Conservation (phyloP, 2,329 filamentous ascomycete species). For the Colletotrichum sansevieriae region DNA sequence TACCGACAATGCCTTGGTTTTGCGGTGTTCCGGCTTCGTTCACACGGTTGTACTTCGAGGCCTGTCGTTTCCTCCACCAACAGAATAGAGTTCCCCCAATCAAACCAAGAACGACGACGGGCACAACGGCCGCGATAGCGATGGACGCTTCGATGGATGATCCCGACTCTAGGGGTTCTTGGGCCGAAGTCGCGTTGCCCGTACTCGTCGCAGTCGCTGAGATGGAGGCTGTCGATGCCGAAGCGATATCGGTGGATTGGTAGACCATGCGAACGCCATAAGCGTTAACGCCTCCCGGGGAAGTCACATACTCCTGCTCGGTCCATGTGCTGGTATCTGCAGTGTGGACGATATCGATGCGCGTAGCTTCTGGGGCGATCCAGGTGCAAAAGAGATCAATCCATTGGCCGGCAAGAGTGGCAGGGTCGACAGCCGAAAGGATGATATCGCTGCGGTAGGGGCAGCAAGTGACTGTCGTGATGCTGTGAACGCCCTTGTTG, state of each 20-base stretch:
- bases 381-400: slow-evolving; percentile 44
- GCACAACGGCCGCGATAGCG: slow-evolving; percentile 24
- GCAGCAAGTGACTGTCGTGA: slow-evolving; percentile 47
- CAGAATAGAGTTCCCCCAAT: slow-evolving; percentile 20
- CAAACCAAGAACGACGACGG: slow-evolving; percentile 13
- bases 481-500: slow-evolving; percentile 42
- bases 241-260: slow-evolving; percentile 42
- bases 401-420: slow-evolving; percentile 40
- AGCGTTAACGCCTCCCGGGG: slow-evolving; percentile 43
- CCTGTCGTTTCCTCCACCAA: slow-evolving; percentile 35
- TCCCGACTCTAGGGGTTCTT: not conserved
- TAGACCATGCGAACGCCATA: slow-evolving; percentile 46
- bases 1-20: not conserved
- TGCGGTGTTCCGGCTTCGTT: not conserved
- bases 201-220: not conserved
- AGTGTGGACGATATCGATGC: slow-evolving; percentile 40
- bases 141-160: slow-evolving; percentile 10
- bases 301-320: slow-evolving; percentile 25
- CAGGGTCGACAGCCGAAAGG: slow-evolving; percentile 43
- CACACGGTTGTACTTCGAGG: slow-evolving; percentile 12
- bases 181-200: not conserved
- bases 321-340: slow-evolving; percentile 39
- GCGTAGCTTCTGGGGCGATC: slow-evolving; percentile 39
- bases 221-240: not conserved
- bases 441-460: slow-evolving; percentile 42